Conservation (phyloP, 1,284 basidiomycete genomes). For the Fomitopsis schrenkii region DNA sequence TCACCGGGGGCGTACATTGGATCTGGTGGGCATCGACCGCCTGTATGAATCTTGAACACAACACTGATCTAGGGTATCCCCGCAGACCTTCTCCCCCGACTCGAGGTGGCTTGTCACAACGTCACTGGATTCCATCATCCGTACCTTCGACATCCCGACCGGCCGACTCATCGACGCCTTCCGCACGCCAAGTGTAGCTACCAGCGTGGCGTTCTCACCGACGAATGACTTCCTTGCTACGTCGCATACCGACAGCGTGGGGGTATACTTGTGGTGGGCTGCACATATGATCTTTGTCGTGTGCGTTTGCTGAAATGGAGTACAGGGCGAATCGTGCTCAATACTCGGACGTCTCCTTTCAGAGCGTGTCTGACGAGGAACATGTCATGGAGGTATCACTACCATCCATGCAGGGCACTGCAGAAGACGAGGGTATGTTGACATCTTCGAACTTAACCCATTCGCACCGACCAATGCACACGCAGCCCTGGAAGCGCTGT, state of each 20-base stretch:
- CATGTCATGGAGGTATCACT: conserved; percentile 68
- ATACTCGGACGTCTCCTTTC: conserved; percentile 83
- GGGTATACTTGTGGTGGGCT: conserved; percentile 86
- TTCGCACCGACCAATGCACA: conserved; percentile 8
- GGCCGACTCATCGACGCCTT: conserved; percentile 92
- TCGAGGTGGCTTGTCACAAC: conserved; percentile 90
- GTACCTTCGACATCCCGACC: conserved; percentile 96
- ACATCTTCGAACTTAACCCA: background rate
- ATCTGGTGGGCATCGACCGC: conserved; percentile 55
- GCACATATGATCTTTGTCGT: background rate
- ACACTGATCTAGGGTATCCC: too few relatives aligned
- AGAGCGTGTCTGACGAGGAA: conserved; percentile 68
- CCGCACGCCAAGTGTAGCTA: conserved; percentile 85
- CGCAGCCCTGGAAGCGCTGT: conserved; percentile 64
- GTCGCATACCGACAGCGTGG: conserved; percentile 90
- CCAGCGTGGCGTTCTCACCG: conserved; percentile 90
- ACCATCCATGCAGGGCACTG: conserved; percentile 80
- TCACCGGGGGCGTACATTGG: conserved; percentile 77
- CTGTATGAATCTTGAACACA: too few relatives aligned
- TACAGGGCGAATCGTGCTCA: conserved; percentile 92
- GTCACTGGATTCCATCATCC: conserved; percentile 87
- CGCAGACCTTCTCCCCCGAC: conserved; percentile 89
- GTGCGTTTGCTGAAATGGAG: background rate
- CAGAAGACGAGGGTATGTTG: conserved; percentile 62
- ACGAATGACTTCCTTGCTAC: conserved; percentile 96